A percentile compares a stretch with the other conserved stretches of the same genome.
phyloP scores from a whole-genome alignment of 495 filamentous ascomycete species.

The Lichina pygmaea region DNA sequence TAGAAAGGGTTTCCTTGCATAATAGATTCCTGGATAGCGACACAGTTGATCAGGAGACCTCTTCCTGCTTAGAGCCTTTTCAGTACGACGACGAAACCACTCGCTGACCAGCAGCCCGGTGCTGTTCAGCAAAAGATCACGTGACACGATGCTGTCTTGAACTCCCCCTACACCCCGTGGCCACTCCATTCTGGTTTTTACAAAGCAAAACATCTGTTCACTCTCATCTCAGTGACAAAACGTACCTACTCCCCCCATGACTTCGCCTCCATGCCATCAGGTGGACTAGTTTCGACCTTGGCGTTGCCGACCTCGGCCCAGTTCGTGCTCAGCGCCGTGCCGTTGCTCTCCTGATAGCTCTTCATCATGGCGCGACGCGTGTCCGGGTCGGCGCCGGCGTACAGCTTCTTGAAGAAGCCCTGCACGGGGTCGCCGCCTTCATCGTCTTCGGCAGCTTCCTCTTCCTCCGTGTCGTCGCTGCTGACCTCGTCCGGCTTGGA shows the following conservation, averaged over 20 bases:
- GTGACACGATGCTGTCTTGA: no score
- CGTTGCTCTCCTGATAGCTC: constrained; percentile 79
- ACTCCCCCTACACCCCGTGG: no score
- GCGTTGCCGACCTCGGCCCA: constrained; percentile 62
- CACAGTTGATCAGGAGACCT: no score
- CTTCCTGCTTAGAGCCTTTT: no score
- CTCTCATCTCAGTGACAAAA: no score
- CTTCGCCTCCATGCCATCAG: constrained; percentile 52
- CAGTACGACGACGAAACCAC: no score
- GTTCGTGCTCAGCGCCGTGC: constrained; percentile 77
- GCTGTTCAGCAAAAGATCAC: no score
- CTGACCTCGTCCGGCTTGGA: neutral
- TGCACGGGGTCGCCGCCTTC: constrained; percentile 46
- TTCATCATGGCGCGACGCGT: constrained; percentile 90
- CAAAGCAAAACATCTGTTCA: no score
- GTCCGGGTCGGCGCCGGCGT: constrained; percentile 51
- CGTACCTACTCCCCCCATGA: constrained; percentile 20
- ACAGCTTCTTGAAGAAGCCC: constrained; percentile 77
- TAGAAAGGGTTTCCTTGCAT: no score
- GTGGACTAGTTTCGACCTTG: constrained; percentile 44
- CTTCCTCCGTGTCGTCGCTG: constrained; percentile 5
- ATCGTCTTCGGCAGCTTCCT: constrained; percentile 24
- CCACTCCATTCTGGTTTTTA: no score
- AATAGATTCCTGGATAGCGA: no score
- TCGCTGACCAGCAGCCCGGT: no score